A percentile compares a stretch with the other conserved stretches of the same genome.
These are phyloP conservation scores for Scutellaria barbata DNA, from an alignment of 257 asterid species.

Conservation along the genomic window DNA sequence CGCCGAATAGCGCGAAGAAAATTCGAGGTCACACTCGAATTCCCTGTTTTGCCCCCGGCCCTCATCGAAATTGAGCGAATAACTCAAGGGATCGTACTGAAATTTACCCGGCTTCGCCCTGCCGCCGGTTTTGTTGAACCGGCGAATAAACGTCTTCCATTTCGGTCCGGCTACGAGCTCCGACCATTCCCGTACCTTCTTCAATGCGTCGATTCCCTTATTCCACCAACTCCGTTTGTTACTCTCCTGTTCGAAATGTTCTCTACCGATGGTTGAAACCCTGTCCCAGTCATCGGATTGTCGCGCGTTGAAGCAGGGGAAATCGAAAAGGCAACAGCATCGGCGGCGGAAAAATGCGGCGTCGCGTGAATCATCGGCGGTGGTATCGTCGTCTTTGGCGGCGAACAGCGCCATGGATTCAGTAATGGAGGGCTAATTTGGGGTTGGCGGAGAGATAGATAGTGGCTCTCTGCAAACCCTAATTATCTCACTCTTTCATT, in stretches of 20 bases:
- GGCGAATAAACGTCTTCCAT: slow-evolving; percentile 84
- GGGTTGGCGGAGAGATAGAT: slow-evolving; percentile 12
- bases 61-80: slow-evolving; percentile 75
- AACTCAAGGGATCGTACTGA: slow-evolving; percentile 74
- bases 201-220: slow-evolving; percentile 49
- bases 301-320: slow-evolving; percentile 51
- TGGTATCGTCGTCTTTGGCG: slow-evolving; percentile 26
- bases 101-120: slow-evolving; percentile 48
- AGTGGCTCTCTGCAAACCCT: slow-evolving; percentile 38
- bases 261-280: too few relatives aligned
- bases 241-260: too few relatives aligned
- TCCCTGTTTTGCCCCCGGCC: slow-evolving; percentile 48
- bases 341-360: slow-evolving; percentile 43
- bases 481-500: slow-evolving; percentile 13
- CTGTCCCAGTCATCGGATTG: slow-evolving; percentile 53
- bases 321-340: slow-evolving; percentile 53
- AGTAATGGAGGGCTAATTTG: neutral
- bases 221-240: slow-evolving; percentile 45
- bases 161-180: slow-evolving; percentile 81
- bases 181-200: slow-evolving; percentile 68
- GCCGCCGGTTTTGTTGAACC: slow-evolving; percentile 48
- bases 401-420: slow-evolving; percentile 37
- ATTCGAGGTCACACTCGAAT: slow-evolving; percentile 51
- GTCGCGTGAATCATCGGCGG: slow-evolving; percentile 46
- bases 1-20: slow-evolving; percentile 61